Evolutionary conservation across 163 green algal species (phyloP), one percentile per base, ranked within the genome.

Genomic region (Scenedesmus sp.): DNA sequence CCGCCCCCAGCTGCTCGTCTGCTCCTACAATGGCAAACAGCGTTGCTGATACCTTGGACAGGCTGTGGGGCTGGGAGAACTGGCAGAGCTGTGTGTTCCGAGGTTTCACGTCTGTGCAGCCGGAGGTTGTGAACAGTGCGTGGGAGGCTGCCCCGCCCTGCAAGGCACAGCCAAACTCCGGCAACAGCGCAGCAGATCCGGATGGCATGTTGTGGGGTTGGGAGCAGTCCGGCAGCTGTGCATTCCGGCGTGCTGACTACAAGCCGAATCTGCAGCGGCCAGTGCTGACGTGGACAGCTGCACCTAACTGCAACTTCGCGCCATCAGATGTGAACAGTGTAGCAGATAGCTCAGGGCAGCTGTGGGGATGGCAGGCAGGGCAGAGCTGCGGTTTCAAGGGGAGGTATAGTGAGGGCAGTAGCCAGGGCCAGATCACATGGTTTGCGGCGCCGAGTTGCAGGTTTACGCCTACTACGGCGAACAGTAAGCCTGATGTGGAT

Each of bases 31-130:
- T 83, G 18, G 64, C 46, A 23, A 90, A 82, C 64, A 82, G 64
- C 18, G 85, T 90, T 1, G 74, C 74, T 1, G 85, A 90, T 9
- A 90, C 34, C 23, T 56, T n/a, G 26, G 66, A 57, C 34, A 26
- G 64, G 34, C 85, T 90, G 23, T 90, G 85, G 85, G 85, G 85
- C 20, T 90, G 62, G 62, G 85, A 90, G 46, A 62, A 83, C 85
- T 90, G 85, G 85, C 85, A 64, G 46, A 90, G 66, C 34, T 90
- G 85, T n/a, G 85, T 46, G 56, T 90, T 90, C 64, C 62, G 85
- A 16, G 85, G 46, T 18, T 90, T 59, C 23, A 23, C 13, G 15
- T 90, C 85, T 34, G 85, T 90, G 62, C 85, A 90, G 16, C 34
- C 85, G 7, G 85, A 90, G 46, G 46, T 20, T 52, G 15, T 62